phyloP scores from a whole-genome alignment of 176 grass and related monocot genomes.

The Musa acuminata region DNA sequence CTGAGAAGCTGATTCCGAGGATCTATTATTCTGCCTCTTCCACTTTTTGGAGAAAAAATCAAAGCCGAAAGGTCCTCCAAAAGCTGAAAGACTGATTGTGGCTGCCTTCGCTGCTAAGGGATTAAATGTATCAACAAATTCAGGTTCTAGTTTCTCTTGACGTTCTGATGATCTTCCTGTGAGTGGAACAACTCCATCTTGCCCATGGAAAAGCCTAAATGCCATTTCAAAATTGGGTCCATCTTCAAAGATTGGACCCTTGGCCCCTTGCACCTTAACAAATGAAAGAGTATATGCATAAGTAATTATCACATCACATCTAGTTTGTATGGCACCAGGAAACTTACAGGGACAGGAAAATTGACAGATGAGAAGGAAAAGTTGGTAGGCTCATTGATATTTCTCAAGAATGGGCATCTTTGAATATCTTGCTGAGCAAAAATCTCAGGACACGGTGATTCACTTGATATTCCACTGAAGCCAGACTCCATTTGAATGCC shows the following conservation, averaged over 20 bases:
- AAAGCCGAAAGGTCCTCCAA: conserved; percentile 72
- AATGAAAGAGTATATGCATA: conserved; percentile 8
- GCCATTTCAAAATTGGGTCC: conserved; percentile 90
- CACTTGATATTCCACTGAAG: conserved; percentile 30
- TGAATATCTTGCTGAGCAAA: conserved; percentile 56
- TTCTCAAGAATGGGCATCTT: conserved; percentile 16
- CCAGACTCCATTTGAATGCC: conserved; percentile 48
- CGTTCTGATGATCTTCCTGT: conserved; percentile 46
- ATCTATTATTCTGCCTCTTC: conserved; percentile 34
- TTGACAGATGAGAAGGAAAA: conserved; percentile 50
- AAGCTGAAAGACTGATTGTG: conserved; percentile 82
- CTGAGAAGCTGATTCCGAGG: conserved; percentile 26
- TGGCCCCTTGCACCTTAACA: conserved; percentile 60
- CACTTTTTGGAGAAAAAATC: conserved; percentile 59
- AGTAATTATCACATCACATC: not conserved
- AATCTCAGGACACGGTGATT: conserved; percentile 38
- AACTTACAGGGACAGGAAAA: conserved; percentile 59
- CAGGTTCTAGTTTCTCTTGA: conserved; percentile 21
- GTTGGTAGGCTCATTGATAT: conserved; percentile 82
- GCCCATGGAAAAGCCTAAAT: conserved; percentile 90
- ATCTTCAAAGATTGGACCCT: conserved; percentile 97
- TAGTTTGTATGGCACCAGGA: not conserved
- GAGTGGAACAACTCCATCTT: conserved; percentile 81
- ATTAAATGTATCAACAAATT: conserved; percentile 35
- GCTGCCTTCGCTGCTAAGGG: conserved; percentile 88